Percentiles rank a stretch among this genome's conserved stretches.
Conservation (phyloP, 306 rosid genomes). For the Carpinus fangiana region DNA sequence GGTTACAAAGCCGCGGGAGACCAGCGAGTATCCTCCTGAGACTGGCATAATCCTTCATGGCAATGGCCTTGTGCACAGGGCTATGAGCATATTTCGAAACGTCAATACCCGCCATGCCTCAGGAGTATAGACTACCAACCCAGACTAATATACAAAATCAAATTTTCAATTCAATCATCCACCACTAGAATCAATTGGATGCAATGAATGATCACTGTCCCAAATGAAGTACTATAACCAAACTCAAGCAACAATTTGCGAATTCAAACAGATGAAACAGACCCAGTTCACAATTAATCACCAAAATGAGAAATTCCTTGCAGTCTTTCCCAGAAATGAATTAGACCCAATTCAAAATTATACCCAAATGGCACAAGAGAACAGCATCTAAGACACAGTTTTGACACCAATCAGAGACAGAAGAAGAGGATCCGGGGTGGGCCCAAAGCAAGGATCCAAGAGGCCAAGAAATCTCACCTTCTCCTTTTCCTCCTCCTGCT, state of each 20-base stretch:
- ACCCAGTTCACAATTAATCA: constrained; percentile 38
- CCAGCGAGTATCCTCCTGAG: constrained; percentile 65
- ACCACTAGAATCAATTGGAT: constrained; percentile 21
- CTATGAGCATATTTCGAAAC: constrained; percentile 73
- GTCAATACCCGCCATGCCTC: constrained; percentile 82
- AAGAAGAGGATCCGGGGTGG: constrained; percentile 51
- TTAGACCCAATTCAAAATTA: constrained; percentile 41
- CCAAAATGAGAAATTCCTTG: constrained; percentile 32
- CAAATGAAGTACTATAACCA: constrained; percentile 26
- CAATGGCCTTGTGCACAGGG: constrained; percentile 86
- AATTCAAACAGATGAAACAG: constrained; percentile 36
- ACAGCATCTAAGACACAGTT: constrained; percentile 29
- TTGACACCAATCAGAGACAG: constrained; percentile 24
- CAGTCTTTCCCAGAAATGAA: constrained; percentile 32
- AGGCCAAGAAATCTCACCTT: constrained; percentile 58
- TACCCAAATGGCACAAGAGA: constrained; percentile 36
- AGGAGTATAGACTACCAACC: constrained; percentile 42
- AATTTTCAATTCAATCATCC: constrained; percentile 31
- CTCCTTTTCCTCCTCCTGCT: constrained; percentile 35
- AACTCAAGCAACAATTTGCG: constrained; percentile 23
- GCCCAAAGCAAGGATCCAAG: constrained; percentile 51
- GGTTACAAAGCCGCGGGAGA: constrained; percentile 66
- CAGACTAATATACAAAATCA: constrained; percentile 39
- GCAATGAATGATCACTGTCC: constrained; percentile 1
- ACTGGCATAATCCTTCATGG: constrained; percentile 65